Evolutionary conservation across 129 eudicot species (phyloP).

Genomic region (Arctium lappa): DNA sequence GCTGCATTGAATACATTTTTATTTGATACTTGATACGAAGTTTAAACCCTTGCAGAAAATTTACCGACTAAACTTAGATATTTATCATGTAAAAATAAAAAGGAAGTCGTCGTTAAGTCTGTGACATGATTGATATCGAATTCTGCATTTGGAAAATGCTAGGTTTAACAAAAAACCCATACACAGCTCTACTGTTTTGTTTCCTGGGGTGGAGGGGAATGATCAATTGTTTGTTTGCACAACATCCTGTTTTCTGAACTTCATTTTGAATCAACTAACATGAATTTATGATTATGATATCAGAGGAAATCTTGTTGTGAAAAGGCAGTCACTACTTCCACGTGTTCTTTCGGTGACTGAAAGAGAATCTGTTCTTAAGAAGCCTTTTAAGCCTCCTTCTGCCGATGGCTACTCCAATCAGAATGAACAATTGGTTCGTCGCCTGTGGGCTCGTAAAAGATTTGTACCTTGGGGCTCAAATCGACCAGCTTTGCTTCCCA

Average conservation of each 20-base stretch:
- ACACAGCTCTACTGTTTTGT: neutral
- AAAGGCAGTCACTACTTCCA: conserved; percentile 81
- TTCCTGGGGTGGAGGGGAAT: conserved; percentile 2
- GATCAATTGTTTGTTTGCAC: neutral
- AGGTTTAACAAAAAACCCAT: neutral
- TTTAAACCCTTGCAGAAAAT: neutral
- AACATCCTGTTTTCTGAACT: neutral
- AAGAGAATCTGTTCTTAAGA: conserved; percentile 70
- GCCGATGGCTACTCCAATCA: conserved; percentile 55
- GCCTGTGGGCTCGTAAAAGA: conserved; percentile 85
- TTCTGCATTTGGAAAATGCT: neutral
- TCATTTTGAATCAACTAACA: conserved; percentile 6
- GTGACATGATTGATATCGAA: neutral
- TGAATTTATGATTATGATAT: conserved; percentile 7
- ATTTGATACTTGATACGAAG: neutral
- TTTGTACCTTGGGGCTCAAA: conserved; percentile 97
- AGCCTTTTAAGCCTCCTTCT: conserved; percentile 88
- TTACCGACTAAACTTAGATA: neutral
- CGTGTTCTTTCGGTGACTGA: conserved; percentile 78
- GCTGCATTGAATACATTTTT: neutral
- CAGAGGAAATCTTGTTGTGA: conserved; percentile 86
- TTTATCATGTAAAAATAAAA: neutral
- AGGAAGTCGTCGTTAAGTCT: neutral
- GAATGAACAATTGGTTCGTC: conserved; percentile 60
- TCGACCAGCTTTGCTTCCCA: conserved; percentile 50